These are phyloP conservation scores for Didymella exigua DNA, from an alignment of 2,329 filamentous ascomycete species.

Conservation along the genomic window DNA sequence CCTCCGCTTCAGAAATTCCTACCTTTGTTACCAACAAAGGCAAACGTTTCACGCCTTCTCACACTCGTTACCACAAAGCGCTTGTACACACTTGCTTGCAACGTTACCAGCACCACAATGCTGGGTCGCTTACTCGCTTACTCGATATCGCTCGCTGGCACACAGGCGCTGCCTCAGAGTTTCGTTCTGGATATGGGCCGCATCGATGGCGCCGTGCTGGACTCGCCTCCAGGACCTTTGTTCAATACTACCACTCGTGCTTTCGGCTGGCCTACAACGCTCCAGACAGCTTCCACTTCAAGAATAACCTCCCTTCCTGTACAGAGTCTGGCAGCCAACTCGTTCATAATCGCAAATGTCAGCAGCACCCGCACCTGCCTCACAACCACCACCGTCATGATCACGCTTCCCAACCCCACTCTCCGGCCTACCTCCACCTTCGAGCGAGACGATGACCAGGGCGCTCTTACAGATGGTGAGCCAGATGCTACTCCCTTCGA, in stretches of 20 bases:
- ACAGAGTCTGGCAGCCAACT: not conserved
- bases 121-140: not conserved
- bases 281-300: not conserved
- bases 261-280: not conserved
- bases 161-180: not conserved
- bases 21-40: not conserved
- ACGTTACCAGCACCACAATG: not conserved
- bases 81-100: not conserved
- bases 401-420: conserved; percentile 1
- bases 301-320: too few relatives aligned
- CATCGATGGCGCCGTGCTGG: not conserved
- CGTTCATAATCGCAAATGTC: not conserved
- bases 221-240: not conserved
- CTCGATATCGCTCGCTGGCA: not conserved
- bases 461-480: not conserved
- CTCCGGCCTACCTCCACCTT: not conserved
- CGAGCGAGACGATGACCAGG: not conserved
- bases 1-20: not conserved
- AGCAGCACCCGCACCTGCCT: not conserved
- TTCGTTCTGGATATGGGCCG: conserved; percentile 5
- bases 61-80: not conserved
- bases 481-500: not conserved
- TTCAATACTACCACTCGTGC: not conserved
- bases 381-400: conserved; percentile 1
- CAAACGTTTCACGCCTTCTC: not conserved